Evolutionary conservation across 1,284 basidiomycete species (phyloP).

Genomic region (Albatrellus sp.): DNA sequence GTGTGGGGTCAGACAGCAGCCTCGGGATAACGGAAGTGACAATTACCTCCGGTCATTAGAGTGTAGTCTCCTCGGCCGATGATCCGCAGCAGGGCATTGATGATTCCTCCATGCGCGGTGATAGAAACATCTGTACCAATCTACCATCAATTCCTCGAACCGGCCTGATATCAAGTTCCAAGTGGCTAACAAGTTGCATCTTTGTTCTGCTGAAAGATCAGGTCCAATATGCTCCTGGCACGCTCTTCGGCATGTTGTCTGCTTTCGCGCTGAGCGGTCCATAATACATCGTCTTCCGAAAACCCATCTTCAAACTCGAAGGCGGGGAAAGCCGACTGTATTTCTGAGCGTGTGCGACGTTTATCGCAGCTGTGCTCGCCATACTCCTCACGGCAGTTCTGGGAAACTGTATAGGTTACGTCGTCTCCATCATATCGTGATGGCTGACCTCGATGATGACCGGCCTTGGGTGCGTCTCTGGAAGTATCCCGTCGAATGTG

Average conservation of each 20-base stretch:
- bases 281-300: slow-evolving; percentile 61
- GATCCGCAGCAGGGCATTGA: slow-evolving; percentile 36
- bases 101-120: slow-evolving; percentile 51
- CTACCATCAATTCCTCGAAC: too few relatives aligned
- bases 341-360: slow-evolving; percentile 40
- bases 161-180: neutral
- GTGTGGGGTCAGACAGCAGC: neutral
- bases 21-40: neutral
- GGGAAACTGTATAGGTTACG: neutral
- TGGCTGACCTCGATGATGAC: slow-evolving; percentile 18
- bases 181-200: slow-evolving; percentile 35
- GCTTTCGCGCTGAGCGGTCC: slow-evolving; percentile 57
- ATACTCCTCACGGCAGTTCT: slow-evolving; percentile 58
- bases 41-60: slow-evolving; percentile 50
- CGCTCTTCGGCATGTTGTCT: slow-evolving; percentile 41
- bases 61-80: slow-evolving; percentile 29
- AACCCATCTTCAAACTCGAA: slow-evolving; percentile 59
- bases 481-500: slow-evolving; percentile 37
- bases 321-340: slow-evolving; percentile 43
- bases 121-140: slow-evolving; percentile 41
- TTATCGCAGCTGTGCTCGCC: slow-evolving; percentile 70
- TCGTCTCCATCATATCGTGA: neutral
- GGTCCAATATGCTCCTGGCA: slow-evolving; percentile 44
- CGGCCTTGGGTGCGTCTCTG: slow-evolving; percentile 8
- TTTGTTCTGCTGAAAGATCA: slow-evolving; percentile 39